Base-by-base conservation (phyloP, 2,329 filamentous ascomycete species). In the Neopestalotiopsis sp. region DNA sequence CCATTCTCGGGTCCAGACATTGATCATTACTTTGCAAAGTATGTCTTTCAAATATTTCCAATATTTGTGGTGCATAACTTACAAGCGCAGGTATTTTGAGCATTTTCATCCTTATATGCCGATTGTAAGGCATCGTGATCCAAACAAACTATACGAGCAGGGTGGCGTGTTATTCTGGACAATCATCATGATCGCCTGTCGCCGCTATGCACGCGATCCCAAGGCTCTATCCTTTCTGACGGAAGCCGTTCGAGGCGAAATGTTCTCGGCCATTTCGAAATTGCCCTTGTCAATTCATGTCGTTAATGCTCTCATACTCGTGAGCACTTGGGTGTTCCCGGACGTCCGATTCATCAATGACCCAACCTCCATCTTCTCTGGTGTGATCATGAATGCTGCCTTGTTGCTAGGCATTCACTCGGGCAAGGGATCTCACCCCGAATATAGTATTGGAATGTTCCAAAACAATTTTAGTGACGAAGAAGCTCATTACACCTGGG, bases 1-100 rank as follows among this genome's bases (percentile, higher is more conserved):
- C 80, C 85, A 1, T 83, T 89, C 62, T 81, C 86, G 0, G 84
- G 85, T 0, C 83, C 86, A 57, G 86, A 89, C 58, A 84, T 89
- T 66, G 84, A 87, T 67, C 86, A 83, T 73, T 89, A 89, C 71
- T 89, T 88, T 74, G 81, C 85, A 69, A 86, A 84, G 83, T 86
- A 71, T 68, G 78, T 70, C 5, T 34, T 65, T 34, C 14, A 2
- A 62, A 1, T 42, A 13, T 12, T 17, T 45, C 28, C 10, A 2
- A 9, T 24, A 9, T 20, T 57, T 14, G 17, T 58, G 14, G 24
- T 53, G 45, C 17, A 9, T 53, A 20, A n/a, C 9, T 17, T 30
- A 67, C 71, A 72, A 12, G 45, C 42, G 42, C 42, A 87, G 84
- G 68, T 88, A 85, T 72, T 83, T 89, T 70, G 81, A 86, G 69